Evolutionary conservation across 192 early-diverging fungal species (phyloP).

Genomic region (Mortierella antarctica): DNA sequence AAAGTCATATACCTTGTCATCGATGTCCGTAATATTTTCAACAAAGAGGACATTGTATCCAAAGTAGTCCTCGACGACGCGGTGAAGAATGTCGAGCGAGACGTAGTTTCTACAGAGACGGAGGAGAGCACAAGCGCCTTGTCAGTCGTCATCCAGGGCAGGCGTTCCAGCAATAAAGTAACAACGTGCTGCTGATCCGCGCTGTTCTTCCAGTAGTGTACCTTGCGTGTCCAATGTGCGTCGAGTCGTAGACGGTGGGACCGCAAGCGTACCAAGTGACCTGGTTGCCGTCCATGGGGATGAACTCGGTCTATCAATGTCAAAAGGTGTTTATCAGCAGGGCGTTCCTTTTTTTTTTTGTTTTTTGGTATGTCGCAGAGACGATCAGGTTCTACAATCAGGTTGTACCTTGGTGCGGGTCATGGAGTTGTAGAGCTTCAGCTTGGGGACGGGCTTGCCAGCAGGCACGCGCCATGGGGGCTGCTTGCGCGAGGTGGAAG

Average conservation of each 20-base stretch:
- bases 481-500: constrained; percentile 59
- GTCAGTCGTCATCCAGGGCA: not conserved
- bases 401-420: constrained; percentile 81
- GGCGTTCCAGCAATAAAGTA: not conserved
- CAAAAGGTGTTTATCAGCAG: not conserved
- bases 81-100: constrained; percentile 91
- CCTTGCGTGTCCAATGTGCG: constrained; percentile 97
- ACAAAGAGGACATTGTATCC: constrained; percentile 93
- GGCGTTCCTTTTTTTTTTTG: not conserved
- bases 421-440: constrained; percentile 86
- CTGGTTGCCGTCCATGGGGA: constrained; percentile 80
- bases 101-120: constrained; percentile 80
- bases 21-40: constrained; percentile 99
- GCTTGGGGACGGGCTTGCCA: constrained; percentile 55
- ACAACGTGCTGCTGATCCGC: not conserved
- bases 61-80: constrained; percentile 96
- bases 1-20: constrained; percentile 81
- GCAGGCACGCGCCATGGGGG: constrained; percentile 75
- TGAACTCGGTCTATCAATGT: constrained; percentile 82
- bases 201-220: constrained; percentile 27
- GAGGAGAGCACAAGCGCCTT: not conserved
- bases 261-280: constrained; percentile 99
- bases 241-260: constrained; percentile 96
- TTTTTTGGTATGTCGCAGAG: not conserved
- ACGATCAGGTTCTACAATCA: not conserved